Percentiles rank a stretch among this genome's conserved stretches.
Conservation (phyloP, 2,329 filamentous ascomycete species). For the Epichloe gansuensis region DNA sequence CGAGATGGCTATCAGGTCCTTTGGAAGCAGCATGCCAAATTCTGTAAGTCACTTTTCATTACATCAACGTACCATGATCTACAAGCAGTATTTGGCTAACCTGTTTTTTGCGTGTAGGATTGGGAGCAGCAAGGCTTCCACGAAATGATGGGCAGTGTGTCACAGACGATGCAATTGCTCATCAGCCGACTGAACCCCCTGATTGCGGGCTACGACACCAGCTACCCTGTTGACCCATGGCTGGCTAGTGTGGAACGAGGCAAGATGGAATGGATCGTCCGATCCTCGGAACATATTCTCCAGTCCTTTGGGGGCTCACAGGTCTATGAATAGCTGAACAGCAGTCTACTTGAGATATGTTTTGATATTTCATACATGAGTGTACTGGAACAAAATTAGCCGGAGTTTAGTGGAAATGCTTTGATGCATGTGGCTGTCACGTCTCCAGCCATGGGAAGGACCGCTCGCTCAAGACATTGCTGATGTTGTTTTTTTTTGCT, state of each 20-base stretch:
- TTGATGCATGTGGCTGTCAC: not conserved
- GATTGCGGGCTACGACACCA: conserved; percentile 21
- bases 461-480: not conserved
- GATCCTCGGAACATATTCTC: conserved; percentile 23
- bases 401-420: conserved; percentile 1
- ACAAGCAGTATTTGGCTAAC: conserved; percentile 8
- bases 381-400: not conserved
- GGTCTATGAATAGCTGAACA: conserved; percentile 15
- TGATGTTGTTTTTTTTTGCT: not conserved
- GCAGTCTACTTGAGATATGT: not conserved
- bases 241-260: conserved; percentile 23
- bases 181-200: conserved; percentile 23
- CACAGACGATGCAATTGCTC: conserved; percentile 26
- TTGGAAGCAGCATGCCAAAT: conserved; percentile 33
- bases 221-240: conserved; percentile 27
- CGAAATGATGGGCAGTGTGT: conserved; percentile 26
- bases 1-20: conserved; percentile 43
- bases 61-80: not conserved
- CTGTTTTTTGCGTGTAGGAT: conserved; percentile 14
- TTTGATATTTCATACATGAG: conserved; percentile 1
- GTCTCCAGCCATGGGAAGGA: not conserved
- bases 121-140: conserved; percentile 24
- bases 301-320: conserved; percentile 17
- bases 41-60: conserved; percentile 34
- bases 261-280: conserved; percentile 28